These are phyloP conservation scores for Floccularia luteovirens DNA, from an alignment of 768 basidiomycete genomes.

Conservation along the genomic window DNA sequence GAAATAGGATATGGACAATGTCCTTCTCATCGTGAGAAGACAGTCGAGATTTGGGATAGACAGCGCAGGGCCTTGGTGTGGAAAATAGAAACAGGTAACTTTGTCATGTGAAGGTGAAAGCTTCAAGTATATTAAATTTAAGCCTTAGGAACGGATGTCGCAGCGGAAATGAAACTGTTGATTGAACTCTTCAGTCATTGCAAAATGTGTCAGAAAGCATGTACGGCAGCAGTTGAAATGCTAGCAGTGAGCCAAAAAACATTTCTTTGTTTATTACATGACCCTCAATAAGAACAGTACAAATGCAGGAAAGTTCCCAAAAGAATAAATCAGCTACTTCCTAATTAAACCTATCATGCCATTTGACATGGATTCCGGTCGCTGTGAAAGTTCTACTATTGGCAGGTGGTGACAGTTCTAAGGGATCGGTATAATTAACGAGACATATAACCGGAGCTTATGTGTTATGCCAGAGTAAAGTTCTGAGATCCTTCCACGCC, in stretches of 20 bases:
- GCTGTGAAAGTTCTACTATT: background rate
- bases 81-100: constrained; percentile 47
- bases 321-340: constrained; percentile 40
- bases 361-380: background rate
- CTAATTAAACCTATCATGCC: constrained; percentile 9
- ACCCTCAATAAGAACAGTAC: constrained; percentile 39
- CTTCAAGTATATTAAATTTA: background rate
- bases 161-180: constrained; percentile 56
- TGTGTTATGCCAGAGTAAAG: constrained; percentile 88
- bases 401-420: constrained; percentile 9
- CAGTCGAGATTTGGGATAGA: constrained; percentile 42
- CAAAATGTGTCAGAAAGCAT: constrained; percentile 49
- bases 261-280: background rate
- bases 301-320: constrained; percentile 51
- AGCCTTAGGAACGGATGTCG: constrained; percentile 51
- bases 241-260: constrained; percentile 39
- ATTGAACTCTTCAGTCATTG: constrained; percentile 40
- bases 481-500: constrained; percentile 72
- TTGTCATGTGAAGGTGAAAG: background rate
- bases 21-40: constrained; percentile 36
- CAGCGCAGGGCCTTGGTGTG: constrained; percentile 34
- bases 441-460: constrained; percentile 22
- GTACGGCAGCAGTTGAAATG: constrained; percentile 61
- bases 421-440: constrained; percentile 8
- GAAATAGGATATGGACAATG: constrained; percentile 51